These are phyloP conservation scores for Podospora pseudocomata DNA, from an alignment of 495 filamentous ascomycete genomes.

Conservation along the genomic window DNA sequence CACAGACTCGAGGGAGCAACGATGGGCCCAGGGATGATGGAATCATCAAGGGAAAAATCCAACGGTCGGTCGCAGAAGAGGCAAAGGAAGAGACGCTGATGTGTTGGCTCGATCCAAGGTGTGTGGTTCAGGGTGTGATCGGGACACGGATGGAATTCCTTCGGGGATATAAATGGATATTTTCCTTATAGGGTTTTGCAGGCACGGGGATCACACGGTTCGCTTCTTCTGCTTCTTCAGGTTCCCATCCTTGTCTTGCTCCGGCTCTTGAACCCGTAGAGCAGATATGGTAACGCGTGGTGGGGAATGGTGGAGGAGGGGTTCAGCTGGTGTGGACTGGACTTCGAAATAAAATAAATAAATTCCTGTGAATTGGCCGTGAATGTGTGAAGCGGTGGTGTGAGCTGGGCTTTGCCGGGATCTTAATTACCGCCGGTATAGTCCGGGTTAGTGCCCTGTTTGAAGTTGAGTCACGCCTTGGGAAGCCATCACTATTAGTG, in stretches of 20 bases:
- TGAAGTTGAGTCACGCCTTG: neutral
- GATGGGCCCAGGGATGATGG: neutral
- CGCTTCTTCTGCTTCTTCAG: neutral
- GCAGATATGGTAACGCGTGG: neutral
- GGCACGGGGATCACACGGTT: slow-evolving; percentile 14
- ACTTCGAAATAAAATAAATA: neutral
- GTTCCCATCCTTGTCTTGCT: neutral
- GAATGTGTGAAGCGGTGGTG: neutral
- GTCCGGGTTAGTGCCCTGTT: neutral
- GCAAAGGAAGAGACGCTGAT: neutral
- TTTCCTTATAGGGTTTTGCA: slow-evolving; percentile 12
- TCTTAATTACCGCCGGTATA: neutral
- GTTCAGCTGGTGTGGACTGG: neutral
- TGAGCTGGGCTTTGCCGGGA: neutral
- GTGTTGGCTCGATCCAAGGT: neutral
- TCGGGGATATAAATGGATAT: slow-evolving; percentile 15
- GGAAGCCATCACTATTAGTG: neutral
- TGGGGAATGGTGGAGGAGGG: neutral
- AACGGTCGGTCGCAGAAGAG: neutral
- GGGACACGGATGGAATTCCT: neutral
- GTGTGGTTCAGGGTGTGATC: neutral
- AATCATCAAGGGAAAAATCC: neutral
- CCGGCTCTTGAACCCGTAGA: neutral
- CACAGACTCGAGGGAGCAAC: neutral
- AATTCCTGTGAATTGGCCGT: neutral